Evolutionary conservation across 495 filamentous ascomycete species (phyloP), one percentile per base, ranked within the genome.

Genomic region (Neurospora discreta): DNA sequence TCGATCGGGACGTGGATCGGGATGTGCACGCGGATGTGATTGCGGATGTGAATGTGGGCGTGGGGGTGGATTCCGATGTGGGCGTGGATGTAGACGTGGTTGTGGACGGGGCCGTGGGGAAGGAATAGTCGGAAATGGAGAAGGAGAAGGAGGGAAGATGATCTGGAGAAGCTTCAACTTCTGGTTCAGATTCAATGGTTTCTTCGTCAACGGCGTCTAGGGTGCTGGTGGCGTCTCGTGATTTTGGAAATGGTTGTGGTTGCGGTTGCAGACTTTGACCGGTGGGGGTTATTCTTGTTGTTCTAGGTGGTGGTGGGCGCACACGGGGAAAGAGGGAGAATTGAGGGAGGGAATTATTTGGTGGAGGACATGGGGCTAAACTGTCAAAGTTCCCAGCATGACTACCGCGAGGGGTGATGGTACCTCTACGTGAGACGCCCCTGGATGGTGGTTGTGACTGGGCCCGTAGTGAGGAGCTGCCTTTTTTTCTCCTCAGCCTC

Each of bases 161-260:
- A 36, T 1, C 30, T 2, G 3, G 79, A 75, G 68, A 5, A 36
- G 81, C n/a, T n/a, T n/a, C 73, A 18, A 80, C 81, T 9, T 75
- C 69, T n/a, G 78, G 81, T 71, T 83, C 82, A 73, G 82, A 82
- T 67, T 80, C 80, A 39, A 80, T 73, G 0, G 77, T 70, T 16
- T 84, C 83, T 36, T 82, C 82, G n/a, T 84, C 82, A 36, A 80
- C 82, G 0, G 80, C 77, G 30, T 84, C 82, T 1, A 85, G 77
- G 0, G 84, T 85, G 18, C 79, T 81, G 71, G 82, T 81, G 71
- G 82, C 83, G 70, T 84, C 83, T n/a, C n/a, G n/a, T 0, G 83
- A 85, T 5, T 74, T 74, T 1, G 81, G 78, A 0, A 82, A 82
- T 0, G 72, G 72, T 30, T 44, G 72, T 11, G 72, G 67, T 58